phyloP scores from a whole-genome alignment of 257 asterid genomes.

The Penstemon davidsonii region DNA sequence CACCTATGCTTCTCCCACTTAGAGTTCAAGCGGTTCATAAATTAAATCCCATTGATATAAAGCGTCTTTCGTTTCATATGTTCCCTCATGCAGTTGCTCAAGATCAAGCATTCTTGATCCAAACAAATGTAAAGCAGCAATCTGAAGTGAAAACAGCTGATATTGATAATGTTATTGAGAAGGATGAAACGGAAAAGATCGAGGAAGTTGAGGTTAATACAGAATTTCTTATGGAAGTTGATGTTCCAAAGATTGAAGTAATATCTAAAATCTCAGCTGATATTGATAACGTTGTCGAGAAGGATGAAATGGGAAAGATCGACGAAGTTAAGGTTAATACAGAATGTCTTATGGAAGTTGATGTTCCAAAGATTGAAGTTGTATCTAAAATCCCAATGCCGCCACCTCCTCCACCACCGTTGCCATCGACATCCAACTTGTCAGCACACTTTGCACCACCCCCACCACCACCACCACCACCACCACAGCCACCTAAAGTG shows the following conservation, averaged over 20 bases:
- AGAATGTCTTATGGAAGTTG: slow-evolving; percentile 28
- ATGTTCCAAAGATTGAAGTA: slow-evolving; percentile 26
- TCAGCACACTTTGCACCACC: slow-evolving; percentile 19
- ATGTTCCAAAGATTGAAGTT: slow-evolving; percentile 18
- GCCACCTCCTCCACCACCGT: slow-evolving; percentile 22
- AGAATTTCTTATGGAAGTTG: slow-evolving; percentile 34
- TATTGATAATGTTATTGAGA: slow-evolving; percentile 29
- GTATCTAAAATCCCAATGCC: slow-evolving; percentile 19
- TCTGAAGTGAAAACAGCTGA: slow-evolving; percentile 30
- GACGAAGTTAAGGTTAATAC: slow-evolving; percentile 22
- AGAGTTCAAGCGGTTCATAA: slow-evolving; percentile 71
- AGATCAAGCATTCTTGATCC: slow-evolving; percentile 38
- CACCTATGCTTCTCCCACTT: slow-evolving; percentile 56
- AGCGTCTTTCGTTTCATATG: slow-evolving; percentile 78
- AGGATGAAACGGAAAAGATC: slow-evolving; percentile 32
- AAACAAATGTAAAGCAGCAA: slow-evolving; percentile 25
- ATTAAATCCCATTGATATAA: slow-evolving; percentile 74
- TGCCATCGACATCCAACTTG: neutral
- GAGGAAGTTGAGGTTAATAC: slow-evolving; percentile 32
- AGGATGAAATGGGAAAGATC: slow-evolving; percentile 29
- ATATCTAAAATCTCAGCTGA: neutral
- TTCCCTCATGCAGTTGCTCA: slow-evolving; percentile 52
- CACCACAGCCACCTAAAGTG: slow-evolving; percentile 35
- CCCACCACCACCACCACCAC: slow-evolving; percentile 28
- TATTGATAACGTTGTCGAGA: slow-evolving; percentile 28